Base-by-base conservation (phyloP, 2,329 filamentous ascomycete species). In the Tolypocladium amazonense region DNA sequence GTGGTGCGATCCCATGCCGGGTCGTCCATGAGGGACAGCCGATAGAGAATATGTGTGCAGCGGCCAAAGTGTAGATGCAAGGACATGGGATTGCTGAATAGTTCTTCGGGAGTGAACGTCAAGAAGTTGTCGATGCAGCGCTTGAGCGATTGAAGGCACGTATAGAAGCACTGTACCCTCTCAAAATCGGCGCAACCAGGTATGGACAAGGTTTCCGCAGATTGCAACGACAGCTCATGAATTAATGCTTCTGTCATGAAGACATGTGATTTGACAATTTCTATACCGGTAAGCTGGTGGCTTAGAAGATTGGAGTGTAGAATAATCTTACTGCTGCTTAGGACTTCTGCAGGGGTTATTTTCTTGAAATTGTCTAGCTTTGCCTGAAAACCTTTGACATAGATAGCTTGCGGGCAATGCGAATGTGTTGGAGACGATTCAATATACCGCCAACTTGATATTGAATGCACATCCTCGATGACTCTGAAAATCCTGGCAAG, bases 1-100 rank as follows among this genome's bases (percentile, higher is more conserved):
- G 66, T 67, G 12, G 64, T 62, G 1, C 73, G 68, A 65, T 76
- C 73, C 74, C 75, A 77, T 0, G 68, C 65, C 2, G 73, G 70
- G 54, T 76, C 74, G 53, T 76, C 71, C 9, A 72, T 58, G 4
- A 70, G 64, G 15, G 68, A 67, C 47, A 68, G 55, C 33, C 59
- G 47, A 39, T 70, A 64, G 23, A 67, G 39, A 53, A 70, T 62
- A 25, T 74, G 66, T 9, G 72, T 62, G 59, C 67, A 70, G 50
- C 71, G 70, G 9, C 72, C 69, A 58, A 76, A 65, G 35, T 69
- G 69, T 5, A 69, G 57, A 45, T 71, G 69, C 33, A 69, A 30
- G 12, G 61, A 57, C 41, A 68, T 64, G 4, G 71, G 65, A 1
- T 70, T 66, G 20, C 65, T 63, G 45, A 72, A 72, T 61, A 73